Evolutionary conservation across 257 asterid species (phyloP).

Genomic region (Fraxinus excelsior): DNA sequence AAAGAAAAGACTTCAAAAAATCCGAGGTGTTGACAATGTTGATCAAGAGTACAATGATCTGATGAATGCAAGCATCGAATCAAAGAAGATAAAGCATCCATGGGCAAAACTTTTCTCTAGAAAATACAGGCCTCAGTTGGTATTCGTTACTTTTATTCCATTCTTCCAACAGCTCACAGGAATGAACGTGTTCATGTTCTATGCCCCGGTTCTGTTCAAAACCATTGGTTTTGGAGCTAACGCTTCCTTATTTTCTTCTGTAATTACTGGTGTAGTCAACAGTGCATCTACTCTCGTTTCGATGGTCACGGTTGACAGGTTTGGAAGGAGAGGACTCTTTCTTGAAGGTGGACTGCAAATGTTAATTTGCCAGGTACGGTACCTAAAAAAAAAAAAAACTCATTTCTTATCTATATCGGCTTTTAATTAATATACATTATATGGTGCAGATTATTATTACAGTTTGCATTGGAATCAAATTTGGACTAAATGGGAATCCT

Average conservation of each 20-base stretch:
- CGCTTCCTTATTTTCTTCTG: slow-evolving; percentile 49
- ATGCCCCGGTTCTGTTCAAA: slow-evolving; percentile 59
- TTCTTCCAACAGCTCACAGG: slow-evolving; percentile 70
- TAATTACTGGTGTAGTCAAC: slow-evolving; percentile 49
- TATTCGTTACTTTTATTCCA: slow-evolving; percentile 45
- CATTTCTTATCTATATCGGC: no score
- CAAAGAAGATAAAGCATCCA: slow-evolving; percentile 44
- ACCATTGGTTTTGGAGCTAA: slow-evolving; percentile 49
- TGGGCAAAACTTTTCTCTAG: slow-evolving; percentile 38
- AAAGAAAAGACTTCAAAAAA: slow-evolving; percentile 26
- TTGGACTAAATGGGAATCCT: slow-evolving; percentile 25
- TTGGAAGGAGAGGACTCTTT: slow-evolving; percentile 38
- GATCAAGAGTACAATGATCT: slow-evolving; percentile 57
- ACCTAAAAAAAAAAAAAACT: no score
- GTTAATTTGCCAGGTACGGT: slow-evolving; percentile 27
- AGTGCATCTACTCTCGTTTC: slow-evolving; percentile 46
- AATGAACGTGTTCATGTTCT: slow-evolving; percentile 64
- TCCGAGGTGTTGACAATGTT: slow-evolving; percentile 50
- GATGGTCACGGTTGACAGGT: slow-evolving; percentile 40
- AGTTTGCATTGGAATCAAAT: slow-evolving; percentile 11
- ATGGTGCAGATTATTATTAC: slow-evolving; percentile 18
- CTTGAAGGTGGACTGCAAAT: slow-evolving; percentile 35
- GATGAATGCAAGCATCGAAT: slow-evolving; percentile 47
- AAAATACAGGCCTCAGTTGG: slow-evolving; percentile 53
- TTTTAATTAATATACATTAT: no score